These are phyloP conservation scores for Pseudogymnoascus destructans DNA, from an alignment of 2,329 filamentous ascomycete genomes.

Conservation along the genomic window DNA sequence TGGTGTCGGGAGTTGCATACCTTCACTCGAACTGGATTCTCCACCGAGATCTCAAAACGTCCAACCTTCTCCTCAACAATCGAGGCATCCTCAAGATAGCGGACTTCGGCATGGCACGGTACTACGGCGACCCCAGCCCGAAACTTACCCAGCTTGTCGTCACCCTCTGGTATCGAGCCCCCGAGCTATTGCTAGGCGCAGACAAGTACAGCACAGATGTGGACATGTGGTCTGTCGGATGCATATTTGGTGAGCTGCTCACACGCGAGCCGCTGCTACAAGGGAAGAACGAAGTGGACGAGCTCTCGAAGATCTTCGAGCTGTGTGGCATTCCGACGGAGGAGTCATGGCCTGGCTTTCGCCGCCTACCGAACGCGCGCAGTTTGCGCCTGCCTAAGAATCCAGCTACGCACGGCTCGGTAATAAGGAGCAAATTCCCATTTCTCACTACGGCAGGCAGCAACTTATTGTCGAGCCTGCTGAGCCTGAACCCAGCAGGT, in stretches of 20 bases:
- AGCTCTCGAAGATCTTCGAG: slow-evolving; percentile 76
- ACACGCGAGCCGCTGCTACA: slow-evolving; percentile 71
- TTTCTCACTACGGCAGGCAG: slow-evolving; percentile 65
- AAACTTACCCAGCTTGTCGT: slow-evolving; percentile 87
- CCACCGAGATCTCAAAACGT: slow-evolving; percentile 86
- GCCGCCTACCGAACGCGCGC: slow-evolving; percentile 74
- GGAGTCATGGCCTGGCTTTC: slow-evolving; percentile 74
- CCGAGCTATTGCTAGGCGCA: slow-evolving; percentile 76
- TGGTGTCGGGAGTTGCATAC: slow-evolving; percentile 67
- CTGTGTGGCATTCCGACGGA: slow-evolving; percentile 79
- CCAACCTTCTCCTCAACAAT: slow-evolving; percentile 89
- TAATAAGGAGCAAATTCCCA: slow-evolving; percentile 68
- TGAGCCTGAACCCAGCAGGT: slow-evolving; percentile 60
- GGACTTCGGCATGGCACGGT: slow-evolving; percentile 95
- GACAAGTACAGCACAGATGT: slow-evolving; percentile 61
- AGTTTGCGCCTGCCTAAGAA: slow-evolving; percentile 55
- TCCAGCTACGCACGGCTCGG: slow-evolving; percentile 30
- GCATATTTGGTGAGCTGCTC: slow-evolving; percentile 87
- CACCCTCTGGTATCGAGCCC: slow-evolving; percentile 91
- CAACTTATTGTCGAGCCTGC: slow-evolving; percentile 51
- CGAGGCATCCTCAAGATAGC: slow-evolving; percentile 89
- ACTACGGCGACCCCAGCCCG: slow-evolving; percentile 64
- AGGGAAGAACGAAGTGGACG: slow-evolving; percentile 84
- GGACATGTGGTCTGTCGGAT: slow-evolving; percentile 94
- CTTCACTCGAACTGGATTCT: slow-evolving; percentile 85